Base-by-base conservation (phyloP, 176 grass and related monocot genomes). In the Poa annua region DNA sequence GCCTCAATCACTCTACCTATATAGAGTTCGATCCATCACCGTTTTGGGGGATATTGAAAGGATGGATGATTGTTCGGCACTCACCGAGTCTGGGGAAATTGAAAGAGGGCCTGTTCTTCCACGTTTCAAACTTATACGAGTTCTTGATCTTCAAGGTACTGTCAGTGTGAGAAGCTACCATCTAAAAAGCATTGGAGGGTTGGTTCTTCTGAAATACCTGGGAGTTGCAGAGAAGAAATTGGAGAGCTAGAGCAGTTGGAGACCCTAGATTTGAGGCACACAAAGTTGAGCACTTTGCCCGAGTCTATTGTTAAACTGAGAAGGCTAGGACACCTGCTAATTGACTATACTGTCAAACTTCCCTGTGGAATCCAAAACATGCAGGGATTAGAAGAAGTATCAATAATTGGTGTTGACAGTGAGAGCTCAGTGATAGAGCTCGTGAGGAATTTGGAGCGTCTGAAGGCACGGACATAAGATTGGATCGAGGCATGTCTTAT, bases 181-280 rank as follows among this genome's bases (percentile, higher is more conserved):
- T n/a, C 33, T 67, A n/a, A 0, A 7, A 17, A 47, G 8, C n/a
- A 42, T 85, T 29, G 61, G 53, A 25, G 4, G 13, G 6, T 24
- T 80, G 54, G 22, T 45, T n/a, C 60, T 53, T 17, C 15, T 86
- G 66, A 86, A 22, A 34, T 79, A 78, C 48, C 57, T 86, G 75
- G 48, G 29, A 33, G 25, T 79, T 45, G 25, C 20, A 69, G 48
- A 19, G 34, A 59, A 34, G 24, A 71, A 44, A 80, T 80, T 3
- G 39, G 11, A 38, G 16, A n/a, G 14, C 74, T 86, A 25, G 8
- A 68, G 51, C 36, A 71, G 8, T 29, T 86, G 76, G 34, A 44
- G 38, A 86, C 83, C 53, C 22, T 86, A 21, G 75, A 86, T 59
- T 45, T 86, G 54, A 29, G 29, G 21, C 26, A 21, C 6, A 61